These are phyloP conservation scores for Ascobolus immersus DNA, from an alignment of 495 filamentous ascomycete genomes.

Conservation along the genomic window DNA sequence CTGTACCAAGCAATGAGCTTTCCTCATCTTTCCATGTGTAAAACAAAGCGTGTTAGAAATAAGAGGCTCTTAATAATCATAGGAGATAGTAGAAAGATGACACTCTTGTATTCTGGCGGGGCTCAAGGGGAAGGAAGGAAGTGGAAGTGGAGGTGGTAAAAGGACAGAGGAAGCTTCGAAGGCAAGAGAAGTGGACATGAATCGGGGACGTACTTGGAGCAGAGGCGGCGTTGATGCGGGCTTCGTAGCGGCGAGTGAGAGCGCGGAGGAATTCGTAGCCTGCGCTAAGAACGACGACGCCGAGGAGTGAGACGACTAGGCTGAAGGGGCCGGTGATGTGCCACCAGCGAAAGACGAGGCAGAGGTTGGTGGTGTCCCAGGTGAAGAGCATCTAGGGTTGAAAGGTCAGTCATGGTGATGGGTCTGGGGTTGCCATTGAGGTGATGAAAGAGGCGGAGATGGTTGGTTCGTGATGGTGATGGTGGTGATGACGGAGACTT, in stretches of 20 bases:
- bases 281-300: slow-evolving; percentile 54
- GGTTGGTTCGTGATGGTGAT: too few species aligned
- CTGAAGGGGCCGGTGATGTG: slow-evolving; percentile 44
- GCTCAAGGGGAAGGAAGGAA: not conserved
- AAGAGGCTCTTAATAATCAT: not conserved
- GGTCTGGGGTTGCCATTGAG: not conserved
- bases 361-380: slow-evolving; percentile 75
- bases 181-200: slow-evolving; percentile 1
- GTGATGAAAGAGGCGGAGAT: too few species aligned
- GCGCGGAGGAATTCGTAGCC: slow-evolving; percentile 78
- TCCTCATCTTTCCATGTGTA: slow-evolving; percentile 20
- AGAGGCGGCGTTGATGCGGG: slow-evolving; percentile 24
- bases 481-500: too few species aligned
- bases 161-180: slow-evolving; percentile 1
- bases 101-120: not conserved
- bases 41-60: slow-evolving; percentile 4
- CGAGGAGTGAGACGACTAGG: slow-evolving; percentile 56
- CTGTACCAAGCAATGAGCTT: slow-evolving; percentile 46
- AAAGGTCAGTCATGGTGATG: not conserved
- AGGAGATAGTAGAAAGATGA: not conserved
- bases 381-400: slow-evolving; percentile 44
- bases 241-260: slow-evolving; percentile 48
- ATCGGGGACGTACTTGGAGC: slow-evolving; percentile 31
- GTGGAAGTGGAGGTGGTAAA: slow-evolving; percentile 1
- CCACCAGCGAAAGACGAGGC: slow-evolving; percentile 77